A percentile compares a stretch with the other conserved stretches of the same genome.
These are phyloP conservation scores for Plasmodium adleri DNA, from an alignment of 169 alveolate species.

Conservation along the genomic window DNA sequence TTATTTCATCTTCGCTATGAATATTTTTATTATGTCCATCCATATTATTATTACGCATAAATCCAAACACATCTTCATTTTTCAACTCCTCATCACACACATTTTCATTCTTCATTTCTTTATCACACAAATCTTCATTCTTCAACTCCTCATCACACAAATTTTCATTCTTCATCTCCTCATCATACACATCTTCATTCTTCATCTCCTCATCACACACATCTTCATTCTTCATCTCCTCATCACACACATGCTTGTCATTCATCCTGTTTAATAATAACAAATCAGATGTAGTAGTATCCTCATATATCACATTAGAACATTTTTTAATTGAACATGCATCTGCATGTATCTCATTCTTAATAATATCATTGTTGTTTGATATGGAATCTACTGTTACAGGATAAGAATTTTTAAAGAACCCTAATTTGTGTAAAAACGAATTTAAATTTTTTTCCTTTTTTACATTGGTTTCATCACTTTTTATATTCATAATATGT, in stretches of 20 bases:
- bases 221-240: neutral
- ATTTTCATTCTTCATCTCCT: too few relatives aligned
- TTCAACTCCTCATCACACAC: too few relatives aligned
- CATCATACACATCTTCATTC: too few relatives aligned
- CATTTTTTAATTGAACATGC: neutral
- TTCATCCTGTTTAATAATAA: neutral
- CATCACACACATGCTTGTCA: neutral
- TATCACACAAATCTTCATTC: too few relatives aligned
- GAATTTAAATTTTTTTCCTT: conserved; percentile 59
- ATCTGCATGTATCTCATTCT: neutral
- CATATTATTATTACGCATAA: neutral
- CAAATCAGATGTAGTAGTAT: neutral
- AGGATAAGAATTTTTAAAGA: conserved; percentile 16
- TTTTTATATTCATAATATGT: neutral
- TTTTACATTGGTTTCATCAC: neutral
- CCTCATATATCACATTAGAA: neutral
- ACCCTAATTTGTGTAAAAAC: conserved; percentile 58
- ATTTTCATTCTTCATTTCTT: too few relatives aligned
- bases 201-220: neutral
- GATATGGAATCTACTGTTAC: neutral
- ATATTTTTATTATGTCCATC: neutral
- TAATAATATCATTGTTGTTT: neutral
- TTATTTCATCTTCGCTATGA: neutral
- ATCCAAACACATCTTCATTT: too few relatives aligned
- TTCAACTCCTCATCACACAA: too few relatives aligned